Evolutionary conservation across 1,139 yeast genomes (phyloP), one percentile per base, ranked within the genome.

Genomic region (Saccharomyces hybrid): DNA sequence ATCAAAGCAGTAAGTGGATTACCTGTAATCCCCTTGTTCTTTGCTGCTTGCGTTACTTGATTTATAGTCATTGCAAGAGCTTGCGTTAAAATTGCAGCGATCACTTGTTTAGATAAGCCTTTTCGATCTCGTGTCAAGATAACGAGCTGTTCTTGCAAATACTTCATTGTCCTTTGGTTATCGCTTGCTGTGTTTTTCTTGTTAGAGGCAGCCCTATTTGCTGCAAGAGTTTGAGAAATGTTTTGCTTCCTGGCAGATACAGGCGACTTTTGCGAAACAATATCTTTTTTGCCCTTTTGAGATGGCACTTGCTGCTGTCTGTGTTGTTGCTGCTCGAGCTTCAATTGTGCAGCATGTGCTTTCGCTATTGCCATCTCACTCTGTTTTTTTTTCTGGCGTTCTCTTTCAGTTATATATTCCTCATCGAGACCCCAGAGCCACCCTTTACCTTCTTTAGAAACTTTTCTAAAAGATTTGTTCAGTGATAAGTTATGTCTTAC

Each of bases 361-460:
- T 75, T 78, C 1, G 82, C 80, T 28, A 83, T 81, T 2, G 82
- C 82, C 54, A 78, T 74, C 62, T 83, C 88, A 52, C 81, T 81
- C 65, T 83, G 89, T 62, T 83, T 82, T 69, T 83, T 82, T 69
- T 87, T 81, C 49, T 81, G 83, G 57, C 79, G 81, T 65, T 90
- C 97, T 68, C 88, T 81, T 64, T 90, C 97, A 42, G 83, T 83
- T 54, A 87, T 81, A 60, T 84, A 88, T 55, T 82, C 83, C 58
- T 89, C 95, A 70, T 95, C 96, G 51, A 93, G 75, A 4, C 91
- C 90, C 95, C 96, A 93, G 42, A 88, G 74, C 93, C 96, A 90
- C 57, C 96, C 96, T 67, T 84, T 86, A 16, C 93, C 95, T 61
- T 86, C 88, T 63, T 88, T 84, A 34, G 84, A 78, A 8, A 86